phyloP scores from a whole-genome alignment of 345 rosid species.

The Populus alba region DNA sequence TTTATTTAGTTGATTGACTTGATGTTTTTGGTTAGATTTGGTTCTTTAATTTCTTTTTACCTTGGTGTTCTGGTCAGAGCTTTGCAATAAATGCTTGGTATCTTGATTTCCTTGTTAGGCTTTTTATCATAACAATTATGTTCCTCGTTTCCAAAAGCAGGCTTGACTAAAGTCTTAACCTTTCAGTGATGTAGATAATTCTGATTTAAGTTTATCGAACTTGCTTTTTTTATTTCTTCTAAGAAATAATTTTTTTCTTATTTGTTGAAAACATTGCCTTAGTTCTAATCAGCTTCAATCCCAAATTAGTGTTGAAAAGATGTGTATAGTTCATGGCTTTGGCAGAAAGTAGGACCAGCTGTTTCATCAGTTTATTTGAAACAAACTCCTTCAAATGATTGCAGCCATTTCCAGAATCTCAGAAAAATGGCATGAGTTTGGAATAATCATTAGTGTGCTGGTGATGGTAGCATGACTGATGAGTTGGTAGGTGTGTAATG shows the following conservation, averaged over 20 bases:
- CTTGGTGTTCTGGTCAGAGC: not conserved
- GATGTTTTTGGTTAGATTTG: constrained; percentile 1
- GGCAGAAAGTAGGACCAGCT: not conserved
- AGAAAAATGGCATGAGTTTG: not conserved
- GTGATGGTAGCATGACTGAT: not conserved
- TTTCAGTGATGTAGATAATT: not conserved
- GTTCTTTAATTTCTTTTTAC: not conserved
- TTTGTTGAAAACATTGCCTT: not conserved
- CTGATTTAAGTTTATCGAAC: not conserved
- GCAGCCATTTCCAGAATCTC: not conserved
- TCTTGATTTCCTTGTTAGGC: not conserved
- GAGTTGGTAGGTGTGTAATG: not conserved
- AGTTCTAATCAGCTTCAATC: not conserved
- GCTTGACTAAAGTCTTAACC: not conserved
- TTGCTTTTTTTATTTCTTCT: not conserved
- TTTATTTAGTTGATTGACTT: not conserved
- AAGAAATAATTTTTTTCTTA: not conserved
- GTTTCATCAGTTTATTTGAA: not conserved
- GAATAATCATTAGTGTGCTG: not conserved
- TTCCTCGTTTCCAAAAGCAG: not conserved
- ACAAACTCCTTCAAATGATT: not conserved
- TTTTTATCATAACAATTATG: not conserved
- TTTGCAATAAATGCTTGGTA: not conserved
- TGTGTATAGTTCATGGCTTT: not conserved
- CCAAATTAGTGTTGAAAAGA: not conserved